These are phyloP conservation scores for Ustilago tritici DNA, from an alignment of 1,284 basidiomycete genomes.

Conservation along the genomic window DNA sequence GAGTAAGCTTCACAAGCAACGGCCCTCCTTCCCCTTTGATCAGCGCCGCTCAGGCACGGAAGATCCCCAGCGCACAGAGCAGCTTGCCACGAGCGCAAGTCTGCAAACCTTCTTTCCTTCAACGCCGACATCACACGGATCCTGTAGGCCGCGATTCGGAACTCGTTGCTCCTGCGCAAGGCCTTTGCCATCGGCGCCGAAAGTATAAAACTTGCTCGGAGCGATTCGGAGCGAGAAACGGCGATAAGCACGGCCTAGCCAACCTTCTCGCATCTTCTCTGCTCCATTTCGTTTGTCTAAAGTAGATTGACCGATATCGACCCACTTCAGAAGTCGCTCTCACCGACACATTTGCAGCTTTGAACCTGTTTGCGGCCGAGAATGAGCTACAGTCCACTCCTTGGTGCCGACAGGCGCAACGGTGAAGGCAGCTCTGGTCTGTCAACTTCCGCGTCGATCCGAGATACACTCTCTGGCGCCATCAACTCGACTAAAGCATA, in stretches of 20 bases:
- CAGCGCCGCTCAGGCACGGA: slow-evolving; percentile 8
- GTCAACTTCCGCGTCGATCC: slow-evolving; percentile 38
- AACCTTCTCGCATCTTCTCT: slow-evolving; percentile 8
- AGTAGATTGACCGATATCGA: neutral
- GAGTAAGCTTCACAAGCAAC: slow-evolving; percentile 5
- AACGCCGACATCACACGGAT: slow-evolving; percentile 3
- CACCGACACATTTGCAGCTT: neutral
- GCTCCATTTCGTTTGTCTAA: neutral
- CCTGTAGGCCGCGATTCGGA: neutral
- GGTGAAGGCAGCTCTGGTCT: slow-evolving; percentile 31
- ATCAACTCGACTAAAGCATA: slow-evolving; percentile 59
- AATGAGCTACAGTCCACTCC: slow-evolving; percentile 42
- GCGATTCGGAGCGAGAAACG: slow-evolving; percentile 8
- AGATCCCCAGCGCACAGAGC: neutral
- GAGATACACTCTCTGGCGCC: slow-evolving; percentile 48
- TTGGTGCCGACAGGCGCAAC: slow-evolving; percentile 25
- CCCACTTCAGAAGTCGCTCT: neutral
- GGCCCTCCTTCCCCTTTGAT: neutral
- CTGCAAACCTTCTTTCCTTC: neutral
- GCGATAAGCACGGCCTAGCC: neutral
- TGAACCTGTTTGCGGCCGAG: slow-evolving; percentile 2
- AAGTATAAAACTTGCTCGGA: slow-evolving; percentile 1
- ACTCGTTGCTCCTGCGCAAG: neutral
- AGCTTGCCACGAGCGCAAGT: neutral
- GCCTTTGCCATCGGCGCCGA: neutral